Percentiles rank a stretch among this genome's conserved stretches.
phyloP scores from a whole-genome alignment of 208 protist genomes.

The Trypanosomatidae sp. region DNA sequence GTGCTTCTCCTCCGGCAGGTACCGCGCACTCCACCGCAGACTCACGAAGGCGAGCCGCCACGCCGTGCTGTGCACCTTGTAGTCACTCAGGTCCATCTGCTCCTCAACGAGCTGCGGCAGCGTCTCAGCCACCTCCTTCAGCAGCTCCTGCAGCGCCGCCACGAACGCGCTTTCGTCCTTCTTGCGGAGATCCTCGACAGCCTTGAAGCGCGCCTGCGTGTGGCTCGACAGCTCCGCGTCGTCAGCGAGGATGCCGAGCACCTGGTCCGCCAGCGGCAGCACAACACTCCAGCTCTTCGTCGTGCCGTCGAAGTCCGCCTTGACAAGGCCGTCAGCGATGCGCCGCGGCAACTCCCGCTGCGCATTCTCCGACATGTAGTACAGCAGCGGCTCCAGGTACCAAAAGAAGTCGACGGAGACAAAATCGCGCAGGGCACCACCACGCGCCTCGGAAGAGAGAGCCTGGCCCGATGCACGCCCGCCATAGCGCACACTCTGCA shows the following conservation, averaged over 20 bases:
- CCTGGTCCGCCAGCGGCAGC: constrained; percentile 52
- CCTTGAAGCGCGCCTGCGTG: constrained; percentile 36
- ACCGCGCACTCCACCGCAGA: constrained; percentile 37
- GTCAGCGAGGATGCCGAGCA: constrained; percentile 61
- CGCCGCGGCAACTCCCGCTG: constrained; percentile 49
- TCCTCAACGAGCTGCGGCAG: constrained; percentile 66
- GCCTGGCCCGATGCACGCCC: constrained; percentile 3
- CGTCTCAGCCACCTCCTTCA: constrained; percentile 36
- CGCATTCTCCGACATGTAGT: constrained; percentile 67
- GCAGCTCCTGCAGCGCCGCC: constrained; percentile 11
- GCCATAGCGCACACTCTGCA: constrained; percentile 14
- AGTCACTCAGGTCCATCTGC: constrained; percentile 26
- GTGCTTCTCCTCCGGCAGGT: constrained; percentile 15
- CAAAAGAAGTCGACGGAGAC: constrained; percentile 80
- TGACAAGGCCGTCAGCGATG: constrained; percentile 64
- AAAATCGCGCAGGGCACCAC: constrained; percentile 36
- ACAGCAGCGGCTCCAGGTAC: constrained; percentile 75
- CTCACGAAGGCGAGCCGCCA: constrained; percentile 67
- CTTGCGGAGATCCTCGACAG: constrained; percentile 26
- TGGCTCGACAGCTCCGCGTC: constrained; percentile 48
- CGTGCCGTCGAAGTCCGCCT: constrained; percentile 48
- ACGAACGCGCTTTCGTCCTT: constrained; percentile 25
- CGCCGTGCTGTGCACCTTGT: constrained; percentile 51
- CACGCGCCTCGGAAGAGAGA: constrained; percentile 19
- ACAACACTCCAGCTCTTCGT: constrained; percentile 55